Percentiles rank a stretch among this genome's conserved stretches.
Conservation (phyloP, 805 yeast genomes). For the Yamadazyma laniorum region DNA sequence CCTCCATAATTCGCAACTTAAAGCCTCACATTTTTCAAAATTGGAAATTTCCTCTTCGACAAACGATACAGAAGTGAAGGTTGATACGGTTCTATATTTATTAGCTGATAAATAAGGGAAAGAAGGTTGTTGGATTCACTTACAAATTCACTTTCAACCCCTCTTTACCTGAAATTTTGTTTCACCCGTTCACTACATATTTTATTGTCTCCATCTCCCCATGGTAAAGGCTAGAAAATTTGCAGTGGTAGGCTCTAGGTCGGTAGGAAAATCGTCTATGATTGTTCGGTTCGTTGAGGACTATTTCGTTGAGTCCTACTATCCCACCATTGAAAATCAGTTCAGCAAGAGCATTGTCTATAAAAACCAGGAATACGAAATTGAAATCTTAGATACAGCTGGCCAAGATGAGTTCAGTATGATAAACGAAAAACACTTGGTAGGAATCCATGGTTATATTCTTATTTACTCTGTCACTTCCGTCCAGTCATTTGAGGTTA, state of each 20-base stretch:
- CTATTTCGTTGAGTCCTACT: slow-evolving; percentile 83
- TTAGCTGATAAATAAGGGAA: too few species aligned
- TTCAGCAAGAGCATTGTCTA: slow-evolving; percentile 67
- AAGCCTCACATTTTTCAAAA: too few species aligned
- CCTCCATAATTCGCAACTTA: too few species aligned
- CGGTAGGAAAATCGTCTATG: slow-evolving; percentile 85
- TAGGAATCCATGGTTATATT: slow-evolving; percentile 81
- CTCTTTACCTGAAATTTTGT: too few species aligned
- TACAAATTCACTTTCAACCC: too few species aligned
- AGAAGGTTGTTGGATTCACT: too few species aligned
- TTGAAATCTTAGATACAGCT: slow-evolving; percentile 88
- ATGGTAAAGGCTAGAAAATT: slow-evolving; percentile 64
- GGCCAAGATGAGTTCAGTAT: slow-evolving; percentile 90
- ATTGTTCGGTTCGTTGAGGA: slow-evolving; percentile 84
- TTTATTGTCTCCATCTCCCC: too few species aligned
- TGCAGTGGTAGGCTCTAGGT: slow-evolving; percentile 84
- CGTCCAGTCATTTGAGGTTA: slow-evolving; percentile 71
- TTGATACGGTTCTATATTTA: too few species aligned
- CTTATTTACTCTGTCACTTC: slow-evolving; percentile 81
- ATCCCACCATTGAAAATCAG: slow-evolving; percentile 89
- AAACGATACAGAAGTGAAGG: too few species aligned
- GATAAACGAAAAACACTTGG: slow-evolving; percentile 72
- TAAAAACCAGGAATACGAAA: slow-evolving; percentile 71
- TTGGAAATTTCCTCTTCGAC: too few species aligned
- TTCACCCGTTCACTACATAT: too few species aligned